Base-by-base conservation (phyloP, 176 grass and related monocot genomes). In the bread wheat (Triticum aestivum) region DNA sequence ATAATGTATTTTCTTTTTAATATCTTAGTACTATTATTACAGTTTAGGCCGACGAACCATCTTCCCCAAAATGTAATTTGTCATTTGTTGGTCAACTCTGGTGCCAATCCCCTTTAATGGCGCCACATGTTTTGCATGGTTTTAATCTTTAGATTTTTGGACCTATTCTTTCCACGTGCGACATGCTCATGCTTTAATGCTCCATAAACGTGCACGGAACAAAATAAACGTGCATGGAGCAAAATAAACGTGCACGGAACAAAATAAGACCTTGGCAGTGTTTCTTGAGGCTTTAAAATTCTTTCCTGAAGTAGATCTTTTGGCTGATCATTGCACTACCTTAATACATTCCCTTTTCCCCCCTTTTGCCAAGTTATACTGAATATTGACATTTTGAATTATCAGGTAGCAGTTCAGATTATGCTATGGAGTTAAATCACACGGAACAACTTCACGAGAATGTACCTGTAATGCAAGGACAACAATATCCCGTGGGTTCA, bases 381-480 rank as follows among this genome's bases (percentile, higher is more conserved):
- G 26, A 45, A 17, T 73, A 41, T 83, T 83, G 45, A 82, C 68
- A 38, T 67, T 65, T 89, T 39, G 9, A 77, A 58, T 76, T 72
- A 70, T 81, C 85, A 96, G 97, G 97, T 85, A 87, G 87, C 84
- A 88, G 79, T 59, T 85, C 94, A 71, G 94, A 99, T 83, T 96
- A 92, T 91, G 87, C 83, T 51, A 88, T 94, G 86, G 97, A 99
- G 87, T 85, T 99, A 83, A 87, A 94, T 94, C 97, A 96, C 79
- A 99, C 91, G 78, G 97, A 96, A 80, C 97, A 98, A 81, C 92
- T 93, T 87, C 92, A 96, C 62, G 97, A 99, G 3, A 99, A 94
- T 88, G 71, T 96, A 62, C 79, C 94, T 34, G 87, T 85, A 79
- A 94, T 99, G 89, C 97, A 96, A 88, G 77, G 79, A 39, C 92